Conservation (phyloP, 345 rosid species). For the Eucalyptus cladocalyx region DNA sequence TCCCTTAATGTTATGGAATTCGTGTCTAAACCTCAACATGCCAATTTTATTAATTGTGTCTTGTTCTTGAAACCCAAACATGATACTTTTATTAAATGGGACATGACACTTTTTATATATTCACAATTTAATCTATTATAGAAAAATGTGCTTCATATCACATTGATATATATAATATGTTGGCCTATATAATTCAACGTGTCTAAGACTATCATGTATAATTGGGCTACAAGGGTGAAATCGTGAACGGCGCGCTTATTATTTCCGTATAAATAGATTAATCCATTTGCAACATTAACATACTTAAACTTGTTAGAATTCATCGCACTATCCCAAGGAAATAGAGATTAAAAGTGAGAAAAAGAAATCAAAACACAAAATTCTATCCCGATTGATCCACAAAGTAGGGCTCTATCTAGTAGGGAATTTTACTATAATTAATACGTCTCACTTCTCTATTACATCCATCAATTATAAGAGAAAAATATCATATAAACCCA, state of each 20-base stretch:
- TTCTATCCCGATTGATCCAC: too few relatives aligned
- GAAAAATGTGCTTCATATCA: neutral
- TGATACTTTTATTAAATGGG: neutral
- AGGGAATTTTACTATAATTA: too few relatives aligned
- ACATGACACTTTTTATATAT: neutral
- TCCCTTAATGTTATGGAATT: neutral
- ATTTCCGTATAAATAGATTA: neutral
- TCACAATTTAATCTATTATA: neutral
- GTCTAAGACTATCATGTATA: neutral
- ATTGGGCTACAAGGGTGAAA: neutral
- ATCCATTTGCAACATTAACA: neutral
- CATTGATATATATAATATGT: neutral
- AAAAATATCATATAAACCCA: too few relatives aligned
- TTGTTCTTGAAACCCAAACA: neutral
- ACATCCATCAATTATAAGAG: too few relatives aligned
- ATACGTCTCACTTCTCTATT: too few relatives aligned
- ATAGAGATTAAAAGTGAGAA: too few relatives aligned
- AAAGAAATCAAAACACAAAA: neutral
- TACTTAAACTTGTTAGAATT: neutral
- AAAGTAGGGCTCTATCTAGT: too few relatives aligned
- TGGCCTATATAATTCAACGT: neutral
- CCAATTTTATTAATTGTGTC: neutral
- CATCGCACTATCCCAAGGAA: too few relatives aligned
- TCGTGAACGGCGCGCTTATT: fast-evolving
- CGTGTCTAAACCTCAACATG: neutral